These are phyloP conservation scores for Backusella psychrophila DNA, from an alignment of 192 early-diverging fungal species.

Conservation along the genomic window DNA sequence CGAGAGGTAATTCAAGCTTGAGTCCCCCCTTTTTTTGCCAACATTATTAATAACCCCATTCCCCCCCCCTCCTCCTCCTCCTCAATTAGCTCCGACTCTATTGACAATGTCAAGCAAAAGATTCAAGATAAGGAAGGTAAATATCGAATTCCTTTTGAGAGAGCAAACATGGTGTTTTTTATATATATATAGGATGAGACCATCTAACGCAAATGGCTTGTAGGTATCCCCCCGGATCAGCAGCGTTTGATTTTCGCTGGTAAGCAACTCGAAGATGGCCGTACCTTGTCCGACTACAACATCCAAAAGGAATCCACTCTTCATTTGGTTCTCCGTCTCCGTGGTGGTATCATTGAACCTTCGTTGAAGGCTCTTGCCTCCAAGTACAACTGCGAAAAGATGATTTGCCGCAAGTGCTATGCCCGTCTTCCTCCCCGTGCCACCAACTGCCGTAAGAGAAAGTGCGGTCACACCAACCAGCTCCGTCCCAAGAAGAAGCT, in stretches of 20 bases:
- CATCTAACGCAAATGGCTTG: background rate
- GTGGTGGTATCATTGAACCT: slow-evolving; percentile 98
- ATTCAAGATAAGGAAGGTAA: slow-evolving; percentile 60
- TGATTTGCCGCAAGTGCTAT: slow-evolving; percentile 99
- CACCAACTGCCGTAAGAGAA: slow-evolving; percentile 99
- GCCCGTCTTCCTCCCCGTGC: slow-evolving; percentile 98
- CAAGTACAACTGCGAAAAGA: slow-evolving; percentile 99
- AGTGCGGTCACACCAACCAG: slow-evolving; percentile 99
- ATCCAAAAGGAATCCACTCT: slow-evolving; percentile 99
- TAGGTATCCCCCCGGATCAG: slow-evolving; percentile 97
- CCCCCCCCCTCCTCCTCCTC: background rate
- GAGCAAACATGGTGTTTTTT: too few relatives aligned
- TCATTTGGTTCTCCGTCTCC: slow-evolving; percentile 94
- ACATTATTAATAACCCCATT: background rate
- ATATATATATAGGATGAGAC: background rate
- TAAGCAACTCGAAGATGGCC: slow-evolving; percentile 99
- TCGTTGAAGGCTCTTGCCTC: slow-evolving; percentile 97
- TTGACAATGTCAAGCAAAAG: slow-evolving; percentile 63
- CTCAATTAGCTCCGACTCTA: slow-evolving; percentile 41
- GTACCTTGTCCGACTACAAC: slow-evolving; percentile 99
- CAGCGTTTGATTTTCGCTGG: slow-evolving; percentile 99
- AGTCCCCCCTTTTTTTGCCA: background rate
- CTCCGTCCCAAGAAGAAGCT: slow-evolving; percentile 99
- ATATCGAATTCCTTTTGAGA: background rate
- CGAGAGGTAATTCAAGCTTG: slow-evolving; percentile 34